Base-by-base conservation (phyloP, 768 basidiomycete species). In the Pisolithus marmoratus region DNA sequence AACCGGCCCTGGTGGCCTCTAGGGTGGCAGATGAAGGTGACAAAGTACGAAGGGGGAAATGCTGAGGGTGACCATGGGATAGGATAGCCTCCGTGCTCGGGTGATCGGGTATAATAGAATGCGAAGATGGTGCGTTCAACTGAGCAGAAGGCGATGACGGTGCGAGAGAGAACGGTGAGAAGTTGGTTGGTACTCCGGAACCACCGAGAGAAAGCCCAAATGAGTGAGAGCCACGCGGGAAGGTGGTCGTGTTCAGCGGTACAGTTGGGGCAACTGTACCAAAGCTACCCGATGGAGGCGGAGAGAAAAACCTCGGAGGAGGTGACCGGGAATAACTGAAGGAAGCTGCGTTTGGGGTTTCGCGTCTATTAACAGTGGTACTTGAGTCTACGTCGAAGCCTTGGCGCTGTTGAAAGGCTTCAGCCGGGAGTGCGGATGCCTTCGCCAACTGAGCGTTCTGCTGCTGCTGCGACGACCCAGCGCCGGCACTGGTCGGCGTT, bases 401-500 rank as follows among this genome's bases (percentile, higher is more conserved):
- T 49, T 66, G 66, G 1, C 68, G 66, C n/a, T 58, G 55, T 47
- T 68, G 66, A 31, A 63, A 67, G 17, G 48, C 46, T 14, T 68
- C 66, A 17, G 46, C 48, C 22, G 58, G 64, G 27, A 68, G 67
- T n/a, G 68, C 60, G 7, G 68, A 70, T 41, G 50, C 0, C 41
- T 59, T 48, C n/a, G 49, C 43, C 3, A 58, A 53, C n/a, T 64
- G 66, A 44, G 44, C 22, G 26, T 22, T 54, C 45, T 58, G 57
- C n/a, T 63, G 66, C 48, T 70, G 66, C 38, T 55, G 60, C 23
- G 60, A 56, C 37, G 66, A 43, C 15, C 59, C 60, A 15, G 57
- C 49, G 23, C 60, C 54, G 27, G 77, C 75, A 59, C 81, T 84
- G 14, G 84, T 87, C 11, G 88, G 85, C 8, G 87, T 89, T 45